Percentiles rank a stretch among this genome's conserved stretches.
Evolutionary conservation across 2,329 filamentous ascomycete genomes (phyloP).

Genomic region (Aspergillus costaricaensis): DNA sequence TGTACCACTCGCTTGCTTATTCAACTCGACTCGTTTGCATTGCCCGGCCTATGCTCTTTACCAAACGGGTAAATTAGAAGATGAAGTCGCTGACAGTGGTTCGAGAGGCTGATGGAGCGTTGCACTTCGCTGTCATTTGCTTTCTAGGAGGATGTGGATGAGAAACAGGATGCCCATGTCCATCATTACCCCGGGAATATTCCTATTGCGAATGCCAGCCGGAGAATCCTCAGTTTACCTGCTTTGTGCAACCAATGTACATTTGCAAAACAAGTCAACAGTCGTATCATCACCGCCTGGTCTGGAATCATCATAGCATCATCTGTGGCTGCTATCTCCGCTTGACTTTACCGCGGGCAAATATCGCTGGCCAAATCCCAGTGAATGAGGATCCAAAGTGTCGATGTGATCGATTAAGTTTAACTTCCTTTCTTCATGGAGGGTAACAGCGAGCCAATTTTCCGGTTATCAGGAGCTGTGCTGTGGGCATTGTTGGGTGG

Average conservation of each 20-base stretch:
- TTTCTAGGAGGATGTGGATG: not conserved
- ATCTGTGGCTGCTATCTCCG: conserved; percentile 4
- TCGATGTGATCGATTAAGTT: not conserved
- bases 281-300: not conserved
- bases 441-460: not conserved
- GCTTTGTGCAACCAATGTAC: not conserved
- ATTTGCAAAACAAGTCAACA: not conserved
- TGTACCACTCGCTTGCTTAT: not conserved
- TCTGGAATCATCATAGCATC: conserved; percentile 7
- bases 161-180: not conserved
- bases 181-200: not conserved
- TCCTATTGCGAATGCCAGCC: conserved; percentile 2
- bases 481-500: not conserved
- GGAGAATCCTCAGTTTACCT: conserved; percentile 1
- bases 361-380: not conserved
- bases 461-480: not conserved
- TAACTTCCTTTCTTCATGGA: not conserved
- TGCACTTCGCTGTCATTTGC: not conserved
- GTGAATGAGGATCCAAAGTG: not conserved
- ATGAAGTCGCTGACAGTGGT: not conserved
- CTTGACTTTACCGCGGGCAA: not conserved
- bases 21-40: not conserved
- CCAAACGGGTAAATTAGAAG: not conserved
- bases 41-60: not conserved
- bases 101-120: not conserved